phyloP scores from a whole-genome alignment of 257 asterid species.

The Eustoma russellianum region DNA sequence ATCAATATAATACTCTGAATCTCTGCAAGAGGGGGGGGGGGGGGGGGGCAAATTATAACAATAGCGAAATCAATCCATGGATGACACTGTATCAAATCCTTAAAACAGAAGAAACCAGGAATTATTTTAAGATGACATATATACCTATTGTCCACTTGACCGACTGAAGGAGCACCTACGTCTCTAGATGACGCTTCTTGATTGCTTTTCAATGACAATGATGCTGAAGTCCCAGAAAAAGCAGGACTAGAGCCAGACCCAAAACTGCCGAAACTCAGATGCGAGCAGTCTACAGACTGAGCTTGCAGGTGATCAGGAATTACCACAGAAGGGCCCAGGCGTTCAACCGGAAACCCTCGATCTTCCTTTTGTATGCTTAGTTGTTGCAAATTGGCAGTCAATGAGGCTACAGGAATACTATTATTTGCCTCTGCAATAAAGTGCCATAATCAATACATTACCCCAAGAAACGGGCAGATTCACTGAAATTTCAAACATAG shows the following conservation, averaged over 20 bases:
- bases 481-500: too few relatives aligned
- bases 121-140: not conserved
- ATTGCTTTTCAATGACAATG: slow-evolving; percentile 33
- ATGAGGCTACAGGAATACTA: slow-evolving; percentile 39
- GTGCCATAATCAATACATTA: slow-evolving; percentile 4
- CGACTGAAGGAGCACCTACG: slow-evolving; percentile 37
- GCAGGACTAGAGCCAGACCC: slow-evolving; percentile 35
- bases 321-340: slow-evolving; percentile 48
- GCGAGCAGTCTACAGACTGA: slow-evolving; percentile 66
- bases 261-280: slow-evolving; percentile 91
- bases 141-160: slow-evolving; percentile 51
- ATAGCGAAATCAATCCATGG: not conserved
- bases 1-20: slow-evolving; percentile 50
- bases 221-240: slow-evolving; percentile 35
- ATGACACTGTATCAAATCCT: not conserved
- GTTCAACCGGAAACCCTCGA: slow-evolving; percentile 33
- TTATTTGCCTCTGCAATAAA: slow-evolving; percentile 49
- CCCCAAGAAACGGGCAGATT: too few relatives aligned
- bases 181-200: slow-evolving; percentile 44
- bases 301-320: slow-evolving; percentile 83
- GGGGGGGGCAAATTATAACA: slow-evolving; percentile 1
- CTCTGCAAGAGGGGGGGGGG: slow-evolving; percentile 28
- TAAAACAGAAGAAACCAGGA: not conserved
- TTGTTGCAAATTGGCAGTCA: slow-evolving; percentile 47
- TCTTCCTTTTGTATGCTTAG: slow-evolving; percentile 46